phyloP scores from a whole-genome alignment of 345 rosid genomes.

The Tarenaya hassleriana region DNA sequence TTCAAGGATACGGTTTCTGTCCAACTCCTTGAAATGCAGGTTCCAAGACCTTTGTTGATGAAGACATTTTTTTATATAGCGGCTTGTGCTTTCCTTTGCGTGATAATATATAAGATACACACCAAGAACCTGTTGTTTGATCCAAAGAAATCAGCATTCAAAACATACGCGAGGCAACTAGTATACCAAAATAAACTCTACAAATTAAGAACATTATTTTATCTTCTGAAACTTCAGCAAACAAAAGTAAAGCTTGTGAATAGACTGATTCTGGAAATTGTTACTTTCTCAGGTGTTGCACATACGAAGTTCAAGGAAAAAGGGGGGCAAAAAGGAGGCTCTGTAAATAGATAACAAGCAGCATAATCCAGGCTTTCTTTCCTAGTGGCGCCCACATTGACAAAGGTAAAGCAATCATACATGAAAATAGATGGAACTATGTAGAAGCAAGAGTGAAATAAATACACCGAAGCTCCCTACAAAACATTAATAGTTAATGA shows the following conservation, averaged over 20 bases:
- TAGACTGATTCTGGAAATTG: too few relatives aligned
- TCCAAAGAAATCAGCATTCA: too few relatives aligned
- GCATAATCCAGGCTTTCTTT: neutral
- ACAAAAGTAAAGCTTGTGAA: neutral
- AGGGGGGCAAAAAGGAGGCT: neutral
- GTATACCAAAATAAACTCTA: slow-evolving; percentile 3
- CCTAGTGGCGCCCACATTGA: neutral
- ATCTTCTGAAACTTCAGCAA: neutral
- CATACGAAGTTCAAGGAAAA: neutral
- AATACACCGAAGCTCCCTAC: slow-evolving; percentile 2
- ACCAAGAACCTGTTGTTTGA: slow-evolving; percentile 1
- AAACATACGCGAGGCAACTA: neutral
- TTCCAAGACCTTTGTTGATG: slow-evolving; percentile 69
- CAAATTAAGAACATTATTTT: slow-evolving; percentile 5
- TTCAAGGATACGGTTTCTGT: slow-evolving; percentile 88
- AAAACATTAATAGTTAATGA: neutral
- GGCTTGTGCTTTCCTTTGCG: slow-evolving; percentile 13
- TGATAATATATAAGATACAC: slow-evolving; percentile 18
- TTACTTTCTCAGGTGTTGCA: neutral
- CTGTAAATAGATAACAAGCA: neutral
- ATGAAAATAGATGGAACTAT: neutral
- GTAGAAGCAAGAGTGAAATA: neutral
- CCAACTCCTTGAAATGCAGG: slow-evolving; percentile 97
- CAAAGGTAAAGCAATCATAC: neutral
- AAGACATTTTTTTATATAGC: slow-evolving; percentile 50